Conservation (phyloP, 169 alveolate species). For the Plasmodium inui region DNA sequence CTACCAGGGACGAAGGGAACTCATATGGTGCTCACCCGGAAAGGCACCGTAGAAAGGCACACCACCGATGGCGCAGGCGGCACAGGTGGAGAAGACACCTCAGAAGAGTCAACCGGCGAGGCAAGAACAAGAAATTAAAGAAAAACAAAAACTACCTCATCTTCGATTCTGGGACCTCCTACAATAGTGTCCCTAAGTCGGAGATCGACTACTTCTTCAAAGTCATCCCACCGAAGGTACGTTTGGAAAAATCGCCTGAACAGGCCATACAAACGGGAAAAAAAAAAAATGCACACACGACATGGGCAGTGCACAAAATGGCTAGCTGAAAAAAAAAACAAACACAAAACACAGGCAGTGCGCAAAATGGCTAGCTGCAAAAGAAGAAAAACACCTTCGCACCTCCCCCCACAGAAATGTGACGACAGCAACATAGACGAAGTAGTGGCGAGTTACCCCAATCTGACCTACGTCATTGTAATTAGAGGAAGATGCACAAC, state of each 20-base stretch:
- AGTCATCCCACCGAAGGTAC: conserved; percentile 78
- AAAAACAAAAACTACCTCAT: conserved; percentile 85
- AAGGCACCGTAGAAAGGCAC: background rate
- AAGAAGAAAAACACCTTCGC: background rate
- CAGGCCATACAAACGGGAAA: background rate
- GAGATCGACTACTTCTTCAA: conserved; percentile 80
- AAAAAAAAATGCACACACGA: background rate
- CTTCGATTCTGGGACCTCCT: conserved; percentile 92
- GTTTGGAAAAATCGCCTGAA: background rate
- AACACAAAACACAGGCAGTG: background rate
- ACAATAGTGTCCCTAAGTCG: conserved; percentile 88
- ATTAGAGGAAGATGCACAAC: background rate
- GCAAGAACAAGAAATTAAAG: conserved; percentile 8
- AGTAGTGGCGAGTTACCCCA: conserved; percentile 47
- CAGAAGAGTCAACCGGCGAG: background rate
- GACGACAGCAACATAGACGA: conserved; percentile 62
- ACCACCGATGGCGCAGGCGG: background rate
- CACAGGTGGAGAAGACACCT: background rate
- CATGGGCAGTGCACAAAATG: background rate
- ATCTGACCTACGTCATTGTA: conserved; percentile 55
- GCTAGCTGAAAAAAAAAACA: background rate
- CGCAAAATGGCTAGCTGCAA: too few species aligned
- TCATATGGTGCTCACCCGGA: background rate
- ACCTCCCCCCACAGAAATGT: conserved; percentile 23
- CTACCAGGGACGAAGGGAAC: background rate